Percentiles rank a stretch among this genome's conserved stretches.
Conservation (phyloP, 2,329 filamentous ascomycete genomes). For the Aspergillus pseudonomiae region DNA sequence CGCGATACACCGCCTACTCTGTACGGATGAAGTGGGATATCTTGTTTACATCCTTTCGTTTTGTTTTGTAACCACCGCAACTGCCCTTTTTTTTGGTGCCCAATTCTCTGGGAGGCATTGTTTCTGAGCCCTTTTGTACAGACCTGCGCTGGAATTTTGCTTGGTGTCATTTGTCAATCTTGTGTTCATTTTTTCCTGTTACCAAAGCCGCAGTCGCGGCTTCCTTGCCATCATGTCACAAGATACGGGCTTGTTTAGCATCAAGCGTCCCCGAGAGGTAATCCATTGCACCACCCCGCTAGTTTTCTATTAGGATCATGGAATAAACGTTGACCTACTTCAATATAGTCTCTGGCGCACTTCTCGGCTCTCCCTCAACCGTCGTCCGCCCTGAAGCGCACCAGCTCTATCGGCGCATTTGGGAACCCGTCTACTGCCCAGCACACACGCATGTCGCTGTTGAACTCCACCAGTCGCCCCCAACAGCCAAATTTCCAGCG, state of each 20-base stretch:
- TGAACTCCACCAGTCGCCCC: constrained; percentile 80
- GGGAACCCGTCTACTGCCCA: constrained; percentile 66
- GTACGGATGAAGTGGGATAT: constrained; percentile 26
- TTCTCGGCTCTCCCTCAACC: constrained; percentile 89
- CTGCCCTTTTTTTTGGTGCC: background rate
- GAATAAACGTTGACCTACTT: constrained; percentile 4
- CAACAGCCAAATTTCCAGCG: constrained; percentile 86
- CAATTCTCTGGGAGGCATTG: background rate
- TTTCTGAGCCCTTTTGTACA: background rate
- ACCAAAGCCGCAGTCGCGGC: constrained; percentile 32
- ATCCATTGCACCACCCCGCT: constrained; percentile 5
- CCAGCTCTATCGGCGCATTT: constrained; percentile 73
- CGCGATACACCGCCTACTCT: constrained; percentile 33
- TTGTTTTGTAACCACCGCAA: constrained; percentile 7
- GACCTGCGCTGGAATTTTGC: background rate
- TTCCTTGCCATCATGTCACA: constrained; percentile 70
- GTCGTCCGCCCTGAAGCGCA: constrained; percentile 90
- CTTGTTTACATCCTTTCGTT: constrained; percentile 41
- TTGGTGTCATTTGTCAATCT: background rate
- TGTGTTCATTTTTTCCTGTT: background rate
- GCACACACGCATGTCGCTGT: constrained; percentile 82
- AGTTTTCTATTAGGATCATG: background rate
- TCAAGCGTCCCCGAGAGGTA: constrained; percentile 89
- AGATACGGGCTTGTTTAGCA: constrained; percentile 85
- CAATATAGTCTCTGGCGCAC: constrained; percentile 37